Conservation (phyloP, 2,329 filamentous ascomycete species). For the Dichotomopilus funicola region DNA sequence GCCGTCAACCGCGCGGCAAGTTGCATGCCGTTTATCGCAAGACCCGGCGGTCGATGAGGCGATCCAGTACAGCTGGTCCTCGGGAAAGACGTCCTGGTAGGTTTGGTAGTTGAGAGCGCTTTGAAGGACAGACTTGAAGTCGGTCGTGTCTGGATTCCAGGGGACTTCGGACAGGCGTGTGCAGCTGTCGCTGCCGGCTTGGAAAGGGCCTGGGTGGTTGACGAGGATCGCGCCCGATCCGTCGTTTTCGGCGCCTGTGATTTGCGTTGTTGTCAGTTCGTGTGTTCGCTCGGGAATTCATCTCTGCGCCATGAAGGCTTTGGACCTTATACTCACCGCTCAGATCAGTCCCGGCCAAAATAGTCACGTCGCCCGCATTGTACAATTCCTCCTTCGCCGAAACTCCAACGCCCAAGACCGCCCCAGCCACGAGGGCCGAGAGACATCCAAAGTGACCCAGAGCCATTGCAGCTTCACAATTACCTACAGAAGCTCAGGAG, state of each 20-base stretch:
- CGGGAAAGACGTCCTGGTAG: conserved; percentile 16
- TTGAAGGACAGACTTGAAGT: conserved; percentile 20
- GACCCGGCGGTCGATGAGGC: neutral
- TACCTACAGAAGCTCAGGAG: too few relatives aligned
- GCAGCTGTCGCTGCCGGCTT: conserved; percentile 16
- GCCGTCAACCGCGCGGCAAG: conserved; percentile 25
- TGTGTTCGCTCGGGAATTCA: neutral
- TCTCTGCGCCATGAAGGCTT: too few relatives aligned
- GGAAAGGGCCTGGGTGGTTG: conserved; percentile 18
- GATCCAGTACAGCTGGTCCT: conserved; percentile 21
- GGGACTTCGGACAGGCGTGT: conserved; percentile 19
- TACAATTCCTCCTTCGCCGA: neutral
- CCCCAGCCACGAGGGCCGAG: neutral
- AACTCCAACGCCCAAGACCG: neutral
- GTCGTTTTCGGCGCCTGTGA: conserved; percentile 19
- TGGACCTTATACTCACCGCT: neutral
- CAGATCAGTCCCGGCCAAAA: conserved; percentile 9
- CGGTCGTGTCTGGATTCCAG: conserved; percentile 22
- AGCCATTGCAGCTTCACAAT: neutral
- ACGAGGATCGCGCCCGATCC: conserved; percentile 21
- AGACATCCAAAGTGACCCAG: neutral
- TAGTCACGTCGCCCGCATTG: conserved; percentile 9
- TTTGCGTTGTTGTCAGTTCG: neutral
- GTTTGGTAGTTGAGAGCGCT: conserved; percentile 22
- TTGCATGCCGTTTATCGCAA: neutral